Evolutionary conservation across 2,329 filamentous ascomycete species (phyloP).

Genomic region (Botrytis deweyae): DNA sequence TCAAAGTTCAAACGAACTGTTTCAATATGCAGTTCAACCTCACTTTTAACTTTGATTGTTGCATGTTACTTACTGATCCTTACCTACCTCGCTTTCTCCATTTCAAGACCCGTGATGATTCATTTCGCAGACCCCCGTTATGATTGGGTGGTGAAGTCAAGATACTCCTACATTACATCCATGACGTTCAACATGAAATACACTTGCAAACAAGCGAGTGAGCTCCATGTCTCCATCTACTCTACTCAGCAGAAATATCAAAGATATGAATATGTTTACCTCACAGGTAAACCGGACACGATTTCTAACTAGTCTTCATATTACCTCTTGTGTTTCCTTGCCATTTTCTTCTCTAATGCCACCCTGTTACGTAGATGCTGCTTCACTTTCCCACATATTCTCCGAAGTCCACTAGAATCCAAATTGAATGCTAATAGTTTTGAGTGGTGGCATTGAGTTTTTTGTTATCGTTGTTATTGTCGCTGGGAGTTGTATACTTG

Average conservation of each 20-base stretch:
- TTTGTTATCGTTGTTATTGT: background rate
- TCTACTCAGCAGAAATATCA: background rate
- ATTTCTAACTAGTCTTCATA: background rate
- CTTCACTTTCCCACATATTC: background rate
- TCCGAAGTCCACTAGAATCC: background rate
- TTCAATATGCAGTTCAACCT: background rate
- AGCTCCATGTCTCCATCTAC: background rate
- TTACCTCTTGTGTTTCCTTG: background rate
- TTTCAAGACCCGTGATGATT: background rate
- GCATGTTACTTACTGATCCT: background rate
- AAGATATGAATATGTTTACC: background rate
- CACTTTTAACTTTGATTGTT: background rate
- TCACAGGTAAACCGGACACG: background rate
- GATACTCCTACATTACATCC: background rate
- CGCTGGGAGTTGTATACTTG: background rate
- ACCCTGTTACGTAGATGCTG: background rate
- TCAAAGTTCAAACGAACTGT: background rate
- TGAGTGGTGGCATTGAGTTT: fast-evolving
- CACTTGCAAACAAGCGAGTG: background rate
- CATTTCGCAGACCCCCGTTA: background rate
- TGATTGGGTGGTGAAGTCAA: background rate
- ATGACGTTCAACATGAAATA: background rate
- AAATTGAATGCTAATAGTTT: background rate
- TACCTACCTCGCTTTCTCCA: background rate
- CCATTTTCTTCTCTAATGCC: background rate